A percentile compares a stretch with the other conserved stretches of the same genome.
Conservation (phyloP, 257 asterid species). For the Verbascum thapsus region DNA sequence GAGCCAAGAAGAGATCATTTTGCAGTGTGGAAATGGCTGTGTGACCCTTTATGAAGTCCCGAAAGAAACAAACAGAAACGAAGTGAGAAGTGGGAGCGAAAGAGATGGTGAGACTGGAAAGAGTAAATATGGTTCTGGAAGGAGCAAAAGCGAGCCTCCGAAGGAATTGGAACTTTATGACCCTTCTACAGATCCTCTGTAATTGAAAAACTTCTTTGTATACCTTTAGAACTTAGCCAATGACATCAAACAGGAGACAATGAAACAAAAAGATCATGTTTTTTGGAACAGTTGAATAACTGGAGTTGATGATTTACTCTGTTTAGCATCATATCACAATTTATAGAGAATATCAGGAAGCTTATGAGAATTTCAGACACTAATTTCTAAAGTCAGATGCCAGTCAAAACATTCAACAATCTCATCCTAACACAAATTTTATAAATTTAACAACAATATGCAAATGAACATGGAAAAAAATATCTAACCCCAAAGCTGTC, state of each 20-base stretch:
- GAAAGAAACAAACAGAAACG: slow-evolving; percentile 13
- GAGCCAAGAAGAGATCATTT: slow-evolving; percentile 41
- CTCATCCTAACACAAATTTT: slow-evolving; percentile 4
- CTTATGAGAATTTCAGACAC: too few species aligned
- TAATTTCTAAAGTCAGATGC: slow-evolving; percentile 13
- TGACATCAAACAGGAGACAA: too few species aligned
- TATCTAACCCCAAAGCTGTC: slow-evolving; percentile 76
- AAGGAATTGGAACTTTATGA: slow-evolving; percentile 51
- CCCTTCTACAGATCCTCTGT: slow-evolving; percentile 22
- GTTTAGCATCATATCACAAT: too few species aligned
- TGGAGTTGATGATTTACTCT: too few species aligned
- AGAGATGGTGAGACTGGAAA: slow-evolving; percentile 36
- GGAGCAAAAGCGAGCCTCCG: slow-evolving; percentile 78
- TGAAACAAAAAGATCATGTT: too few species aligned
- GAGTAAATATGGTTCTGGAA: slow-evolving; percentile 38
- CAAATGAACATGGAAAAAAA: slow-evolving; percentile 23
- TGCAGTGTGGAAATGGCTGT: slow-evolving; percentile 45
- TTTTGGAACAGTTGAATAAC: too few species aligned
- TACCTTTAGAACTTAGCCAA: too few species aligned
- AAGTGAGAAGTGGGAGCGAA: slow-evolving; percentile 35
- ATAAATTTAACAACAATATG: slow-evolving; percentile 20
- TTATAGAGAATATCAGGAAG: too few species aligned
- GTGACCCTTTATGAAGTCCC: slow-evolving; percentile 76
- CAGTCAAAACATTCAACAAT: slow-evolving; percentile 6
- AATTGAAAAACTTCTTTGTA: too few species aligned